Evolutionary conservation across 202 grass and related monocot genomes (phyloP).

Genomic region (Carex arenaria): DNA sequence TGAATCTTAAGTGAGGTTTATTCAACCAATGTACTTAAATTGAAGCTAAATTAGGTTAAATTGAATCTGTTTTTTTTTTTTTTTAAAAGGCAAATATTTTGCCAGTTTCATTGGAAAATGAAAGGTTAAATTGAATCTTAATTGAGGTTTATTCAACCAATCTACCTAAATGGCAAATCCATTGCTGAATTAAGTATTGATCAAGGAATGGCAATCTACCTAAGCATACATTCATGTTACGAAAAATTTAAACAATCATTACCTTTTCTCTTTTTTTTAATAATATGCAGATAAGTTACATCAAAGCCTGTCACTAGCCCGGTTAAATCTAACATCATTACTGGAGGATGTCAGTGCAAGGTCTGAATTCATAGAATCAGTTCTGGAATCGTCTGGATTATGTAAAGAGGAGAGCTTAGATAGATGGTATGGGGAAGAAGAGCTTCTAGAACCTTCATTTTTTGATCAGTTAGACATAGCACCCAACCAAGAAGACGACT

Average conservation of each 20-base stretch:
- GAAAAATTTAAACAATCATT: conserved; percentile 16
- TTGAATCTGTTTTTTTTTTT: neutral
- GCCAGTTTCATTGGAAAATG: too few species aligned
- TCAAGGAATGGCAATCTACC: neutral
- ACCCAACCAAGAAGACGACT: conserved; percentile 38
- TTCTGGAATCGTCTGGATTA: conserved; percentile 70
- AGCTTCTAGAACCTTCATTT: conserved; percentile 72
- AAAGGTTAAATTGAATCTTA: neutral
- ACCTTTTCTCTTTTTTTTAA: conserved; percentile 11
- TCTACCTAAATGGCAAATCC: neutral
- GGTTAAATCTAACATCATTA: conserved; percentile 23
- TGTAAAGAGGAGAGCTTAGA: conserved; percentile 48
- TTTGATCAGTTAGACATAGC: conserved; percentile 51
- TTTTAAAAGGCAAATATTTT: too few species aligned
- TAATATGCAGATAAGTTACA: conserved; percentile 48
- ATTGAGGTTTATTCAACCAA: neutral
- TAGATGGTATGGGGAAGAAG: conserved; percentile 73
- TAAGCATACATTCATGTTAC: neutral
- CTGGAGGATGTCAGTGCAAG: conserved; percentile 52
- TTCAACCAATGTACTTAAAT: neutral
- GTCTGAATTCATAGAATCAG: conserved; percentile 49
- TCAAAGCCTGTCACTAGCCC: conserved; percentile 33
- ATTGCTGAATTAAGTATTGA: neutral
- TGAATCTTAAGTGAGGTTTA: too few species aligned
- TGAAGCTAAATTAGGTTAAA: neutral